These are phyloP conservation scores for Henningerozyma blattae DNA, from an alignment of 805 yeast genomes.

Conservation along the genomic window DNA sequence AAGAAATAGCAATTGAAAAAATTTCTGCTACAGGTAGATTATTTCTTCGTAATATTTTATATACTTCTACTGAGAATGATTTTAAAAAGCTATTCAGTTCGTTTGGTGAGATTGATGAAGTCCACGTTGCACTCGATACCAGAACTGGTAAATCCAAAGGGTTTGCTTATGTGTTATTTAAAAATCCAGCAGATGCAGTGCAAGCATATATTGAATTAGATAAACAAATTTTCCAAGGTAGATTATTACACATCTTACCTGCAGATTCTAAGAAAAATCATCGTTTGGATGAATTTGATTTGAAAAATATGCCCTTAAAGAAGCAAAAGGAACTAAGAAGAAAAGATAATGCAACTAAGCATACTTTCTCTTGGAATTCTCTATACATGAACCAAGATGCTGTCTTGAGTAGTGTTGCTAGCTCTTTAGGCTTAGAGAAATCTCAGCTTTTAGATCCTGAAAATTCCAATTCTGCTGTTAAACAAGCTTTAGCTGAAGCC, in stretches of 20 bases:
- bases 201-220: slow-evolving; percentile 65
- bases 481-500: slow-evolving; percentile 95
- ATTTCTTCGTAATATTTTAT: slow-evolving; percentile 77
- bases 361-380: slow-evolving; percentile 92
- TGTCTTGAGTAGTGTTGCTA: slow-evolving; percentile 79
- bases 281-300: slow-evolving; percentile 77
- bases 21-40: slow-evolving; percentile 66
- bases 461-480: slow-evolving; percentile 78
- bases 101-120: slow-evolving; percentile 74
- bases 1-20: slow-evolving; percentile 37
- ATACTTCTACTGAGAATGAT: slow-evolving; percentile 70
- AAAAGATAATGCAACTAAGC: slow-evolving; percentile 73
- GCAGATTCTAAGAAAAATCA: slow-evolving; percentile 76
- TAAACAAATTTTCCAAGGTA: slow-evolving; percentile 86
- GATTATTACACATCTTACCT: slow-evolving; percentile 80
- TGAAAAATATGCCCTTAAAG: slow-evolving; percentile 83
- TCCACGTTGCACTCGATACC: slow-evolving; percentile 84
- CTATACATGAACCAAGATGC: slow-evolving; percentile 85
- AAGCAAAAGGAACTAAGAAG: slow-evolving; percentile 79
- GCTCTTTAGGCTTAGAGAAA: slow-evolving; percentile 70
- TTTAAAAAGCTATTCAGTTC: slow-evolving; percentile 48
- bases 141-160: slow-evolving; percentile 89
- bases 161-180: slow-evolving; percentile 72
- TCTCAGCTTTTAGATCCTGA: slow-evolving; percentile 81
- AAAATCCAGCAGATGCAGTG: slow-evolving; percentile 59